These are phyloP conservation scores for Fraxinus xanthoxyloides DNA, from an alignment of 305 asterid species.

Conservation along the genomic window DNA sequence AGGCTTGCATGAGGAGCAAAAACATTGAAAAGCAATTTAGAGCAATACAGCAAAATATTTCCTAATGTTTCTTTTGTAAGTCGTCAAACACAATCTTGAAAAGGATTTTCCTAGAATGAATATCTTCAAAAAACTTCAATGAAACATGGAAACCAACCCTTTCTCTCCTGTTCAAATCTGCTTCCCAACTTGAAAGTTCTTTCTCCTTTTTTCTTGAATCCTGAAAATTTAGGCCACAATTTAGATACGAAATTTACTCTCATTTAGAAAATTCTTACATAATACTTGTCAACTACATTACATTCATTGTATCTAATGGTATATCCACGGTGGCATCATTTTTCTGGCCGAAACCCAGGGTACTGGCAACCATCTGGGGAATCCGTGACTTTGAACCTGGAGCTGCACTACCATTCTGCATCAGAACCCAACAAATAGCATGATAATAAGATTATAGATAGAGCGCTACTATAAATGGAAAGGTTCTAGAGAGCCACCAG, in stretches of 20 bases:
- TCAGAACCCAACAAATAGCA: slow-evolving; percentile 14
- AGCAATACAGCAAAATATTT: background rate
- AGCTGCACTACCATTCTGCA: slow-evolving; percentile 66
- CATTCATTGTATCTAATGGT: slow-evolving; percentile 77
- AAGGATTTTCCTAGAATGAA: background rate
- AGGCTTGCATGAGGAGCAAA: background rate
- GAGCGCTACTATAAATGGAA: background rate
- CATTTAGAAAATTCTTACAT: slow-evolving; percentile 11
- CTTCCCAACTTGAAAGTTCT: slow-evolving; percentile 86
- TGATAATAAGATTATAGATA: slow-evolving; percentile 10
- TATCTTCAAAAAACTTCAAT: background rate
- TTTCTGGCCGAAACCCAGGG: slow-evolving; percentile 88
- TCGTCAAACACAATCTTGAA: background rate
- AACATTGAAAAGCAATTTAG: background rate
- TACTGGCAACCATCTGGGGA: slow-evolving; percentile 73
- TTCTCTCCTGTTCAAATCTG: slow-evolving; percentile 81
- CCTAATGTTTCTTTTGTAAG: background rate
- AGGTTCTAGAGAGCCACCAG: slow-evolving; percentile 9
- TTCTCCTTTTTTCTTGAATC: slow-evolving; percentile 69
- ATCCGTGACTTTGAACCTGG: slow-evolving; percentile 77
- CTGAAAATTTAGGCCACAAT: slow-evolving; percentile 42
- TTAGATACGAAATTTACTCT: background rate
- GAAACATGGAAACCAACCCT: slow-evolving; percentile 49
- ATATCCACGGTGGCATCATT: slow-evolving; percentile 92
- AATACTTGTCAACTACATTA: slow-evolving; percentile 34